Evolutionary conservation across 1,139 yeast species (phyloP), one percentile per base, ranked within the genome.

Genomic region (Williopsis jadinii): DNA sequence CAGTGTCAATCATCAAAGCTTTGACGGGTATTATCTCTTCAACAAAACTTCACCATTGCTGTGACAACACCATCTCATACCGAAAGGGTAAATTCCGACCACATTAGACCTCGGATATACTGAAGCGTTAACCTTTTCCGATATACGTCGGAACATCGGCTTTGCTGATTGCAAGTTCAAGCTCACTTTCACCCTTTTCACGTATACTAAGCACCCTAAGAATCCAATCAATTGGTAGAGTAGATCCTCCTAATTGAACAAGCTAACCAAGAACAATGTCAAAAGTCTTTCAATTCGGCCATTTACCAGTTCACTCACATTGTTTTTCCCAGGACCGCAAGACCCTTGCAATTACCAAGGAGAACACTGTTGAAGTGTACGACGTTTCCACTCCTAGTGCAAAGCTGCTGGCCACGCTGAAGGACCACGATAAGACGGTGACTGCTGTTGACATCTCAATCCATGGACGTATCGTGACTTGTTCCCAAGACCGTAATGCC

Each of bases 401-500:
- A 14, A 58, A 61, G 43, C 59, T 72, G 47, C 67, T 85, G 43
- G 73, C 94, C 28, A 72, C 73, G 3, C 72, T 92, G 55, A 66
- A 72, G 35, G 95, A 87, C 49, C 99, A 94, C 62, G 98, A 92
- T 64, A 90, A 90, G 63, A 80, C 94, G 3, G 94, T 94, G 38
- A 92, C 98, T 11, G 88, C 97, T 0, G 88, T 94, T 32, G 99
- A 94, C 59, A 81, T 94, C 53, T 84, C 96, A 26, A 72, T 77
- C 26, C 87, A 86, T 53, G 97, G 97, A 35, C 80, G 84, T 59
- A 86, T 94, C 54, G 94, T 92, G 55, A 92, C 98, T 28, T 90
- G 97, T 62, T 90, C 98, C 5, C 97, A 94, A 66, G 99, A 94
- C 63, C 76, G 99, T 64, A 94, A 94, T 57, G 98, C 98, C 6